Base-by-base conservation (phyloP, 176 grass and related monocot genomes). In the Pontederia paniculata region DNA sequence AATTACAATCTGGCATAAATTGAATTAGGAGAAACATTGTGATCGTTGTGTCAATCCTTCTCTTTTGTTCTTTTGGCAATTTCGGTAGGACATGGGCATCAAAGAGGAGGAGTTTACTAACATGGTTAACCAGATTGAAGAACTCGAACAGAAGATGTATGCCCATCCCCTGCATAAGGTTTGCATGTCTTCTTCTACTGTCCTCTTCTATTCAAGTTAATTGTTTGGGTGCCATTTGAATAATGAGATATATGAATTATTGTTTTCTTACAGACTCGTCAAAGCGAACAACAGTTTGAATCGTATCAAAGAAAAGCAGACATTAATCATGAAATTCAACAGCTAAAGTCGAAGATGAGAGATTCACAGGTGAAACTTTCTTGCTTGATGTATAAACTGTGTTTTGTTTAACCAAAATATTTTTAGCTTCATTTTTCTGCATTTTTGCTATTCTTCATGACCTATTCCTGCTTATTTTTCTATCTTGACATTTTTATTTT, bases 221-320 rank as follows among this genome's bases (percentile, higher is more conserved):
- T 65, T 63, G 28, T 71, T 65, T 43, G 65, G 28, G 23, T 70
- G 5, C 44, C 47, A 61, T 53, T 7, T 60, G 25, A 71, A 9
- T 42, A 11, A 61, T 63, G 17, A 50, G 44, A 52, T 71, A 19
- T 19, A 61, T 70, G 21, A 63, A 54, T 2, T 72, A 4, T 66
- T 23, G 12, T 66, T 52, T 53, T 48, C 16, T 53, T 44, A 44
- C 17, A 97, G 93, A 75, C 81, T 69, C 83, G 59, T 81, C 93
- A 98, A 84, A 98, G 62, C 70, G 93, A 98, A n/a, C 77, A 91
- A 63, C 83, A 98, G 71, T 70, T 98, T 17, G 78, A 83, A 60
- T 98, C 73, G 68, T 98, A 91, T 66, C 80, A 88, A 73, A 90
- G 66, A 79, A 98, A 98, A 82, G 93, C 93, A 2, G 93, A 98